Evolutionary conservation across 2,329 filamentous ascomycete genomes (phyloP).

Genomic region (Parasarocladium wereldwijsianum): DNA sequence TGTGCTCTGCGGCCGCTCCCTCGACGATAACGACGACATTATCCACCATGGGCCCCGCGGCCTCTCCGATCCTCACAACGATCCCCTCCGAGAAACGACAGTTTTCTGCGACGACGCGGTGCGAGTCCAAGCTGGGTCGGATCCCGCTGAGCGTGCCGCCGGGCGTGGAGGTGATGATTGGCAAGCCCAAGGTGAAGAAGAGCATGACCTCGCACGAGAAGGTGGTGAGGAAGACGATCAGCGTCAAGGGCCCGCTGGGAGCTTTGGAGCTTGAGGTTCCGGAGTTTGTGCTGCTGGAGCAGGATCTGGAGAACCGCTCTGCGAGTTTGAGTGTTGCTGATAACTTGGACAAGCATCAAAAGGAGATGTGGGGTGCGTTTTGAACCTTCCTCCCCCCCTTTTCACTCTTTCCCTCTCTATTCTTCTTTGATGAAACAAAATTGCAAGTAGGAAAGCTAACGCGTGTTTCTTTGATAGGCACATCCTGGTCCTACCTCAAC

Average conservation of each 20-base stretch:
- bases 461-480: slow-evolving; percentile 40
- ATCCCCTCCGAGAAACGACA: slow-evolving; percentile 5
- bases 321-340: slow-evolving; percentile 58
- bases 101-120: slow-evolving; percentile 58
- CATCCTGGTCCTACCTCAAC: slow-evolving; percentile 75
- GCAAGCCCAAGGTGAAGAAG: slow-evolving; percentile 41
- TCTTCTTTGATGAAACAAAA: background rate
- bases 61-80: background rate
- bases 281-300: slow-evolving; percentile 57
- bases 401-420: background rate
- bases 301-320: slow-evolving; percentile 48
- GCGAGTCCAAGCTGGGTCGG: slow-evolving; percentile 71
- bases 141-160: slow-evolving; percentile 69
- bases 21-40: background rate
- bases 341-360: slow-evolving; percentile 54
- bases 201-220: slow-evolving; percentile 45
- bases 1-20: slow-evolving; percentile 28
- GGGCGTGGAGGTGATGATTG: slow-evolving; percentile 62
- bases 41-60: background rate
- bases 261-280: slow-evolving; percentile 57
- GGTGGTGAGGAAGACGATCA: slow-evolving; percentile 51
- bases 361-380: slow-evolving; percentile 82
- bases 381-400: background rate
- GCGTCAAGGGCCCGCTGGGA: slow-evolving; percentile 72
- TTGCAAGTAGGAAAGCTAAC: slow-evolving; percentile 9